Percentiles rank a stretch among this genome's conserved stretches.
Conservation (phyloP, 129 eudicot genomes). For the Flaveria ramosissima region DNA sequence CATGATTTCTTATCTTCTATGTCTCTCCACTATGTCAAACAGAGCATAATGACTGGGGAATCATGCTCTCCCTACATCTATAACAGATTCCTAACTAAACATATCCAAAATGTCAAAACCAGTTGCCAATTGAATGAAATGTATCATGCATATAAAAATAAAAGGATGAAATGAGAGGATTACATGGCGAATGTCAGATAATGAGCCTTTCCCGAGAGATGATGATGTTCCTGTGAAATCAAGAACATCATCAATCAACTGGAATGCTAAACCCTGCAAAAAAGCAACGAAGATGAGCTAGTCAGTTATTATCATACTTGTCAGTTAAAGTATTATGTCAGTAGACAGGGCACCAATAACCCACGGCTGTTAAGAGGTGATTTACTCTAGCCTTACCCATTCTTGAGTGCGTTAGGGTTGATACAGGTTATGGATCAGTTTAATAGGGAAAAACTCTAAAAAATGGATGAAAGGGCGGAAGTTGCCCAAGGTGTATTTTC, state of each 20-base stretch:
- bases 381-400: not conserved
- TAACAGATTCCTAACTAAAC: not conserved
- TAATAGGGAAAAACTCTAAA: not conserved
- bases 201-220: constrained; percentile 81
- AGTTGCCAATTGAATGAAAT: not conserved
- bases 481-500: not conserved
- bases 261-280: constrained; percentile 85
- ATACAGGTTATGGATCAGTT: not conserved
- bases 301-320: no score
- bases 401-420: not conserved
- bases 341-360: no score
- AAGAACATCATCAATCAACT: constrained; percentile 82
- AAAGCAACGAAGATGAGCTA: constrained; percentile 15
- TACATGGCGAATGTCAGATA: constrained; percentile 95
- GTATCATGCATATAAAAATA: not conserved
- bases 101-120: not conserved
- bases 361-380: no score
- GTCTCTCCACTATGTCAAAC: no score
- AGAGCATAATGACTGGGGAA: no score
- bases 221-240: constrained; percentile 92
- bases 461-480: not conserved
- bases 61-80: not conserved
- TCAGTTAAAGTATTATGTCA: no score
- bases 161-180: constrained; percentile 3
- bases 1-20: no score